A percentile compares a stretch with the other conserved stretches of the same genome.
These are phyloP conservation scores for Strobilomyces echinocephalus DNA, from an alignment of 768 basidiomycete species.

Conservation along the genomic window DNA sequence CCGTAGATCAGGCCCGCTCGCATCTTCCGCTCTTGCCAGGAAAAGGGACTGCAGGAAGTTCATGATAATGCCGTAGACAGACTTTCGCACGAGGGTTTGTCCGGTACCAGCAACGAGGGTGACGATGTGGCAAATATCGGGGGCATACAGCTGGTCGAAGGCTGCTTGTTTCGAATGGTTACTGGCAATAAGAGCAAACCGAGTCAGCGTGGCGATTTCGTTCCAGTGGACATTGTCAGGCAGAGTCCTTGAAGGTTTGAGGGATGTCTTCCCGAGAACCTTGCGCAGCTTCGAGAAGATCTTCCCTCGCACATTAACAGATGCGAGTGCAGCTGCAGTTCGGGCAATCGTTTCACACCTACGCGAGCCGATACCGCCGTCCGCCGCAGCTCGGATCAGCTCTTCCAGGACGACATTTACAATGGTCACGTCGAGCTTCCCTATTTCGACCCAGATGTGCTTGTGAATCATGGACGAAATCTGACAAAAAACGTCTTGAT, in stretches of 20 bases:
- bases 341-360: slow-evolving; percentile 74
- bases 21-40: slow-evolving; percentile 53
- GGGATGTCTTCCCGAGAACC: slow-evolving; percentile 69
- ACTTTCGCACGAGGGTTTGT: slow-evolving; percentile 66
- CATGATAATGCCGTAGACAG: slow-evolving; percentile 76
- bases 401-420: slow-evolving; percentile 77
- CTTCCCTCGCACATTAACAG: slow-evolving; percentile 72
- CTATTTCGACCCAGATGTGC: slow-evolving; percentile 74
- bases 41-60: slow-evolving; percentile 79
- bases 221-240: slow-evolving; percentile 72
- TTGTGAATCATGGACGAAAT: slow-evolving; percentile 63
- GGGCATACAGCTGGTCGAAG: slow-evolving; percentile 73
- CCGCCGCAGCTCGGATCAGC: slow-evolving; percentile 75
- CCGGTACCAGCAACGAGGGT: slow-evolving; percentile 76
- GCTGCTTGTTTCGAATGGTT: slow-evolving; percentile 59
- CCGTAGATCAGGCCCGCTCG: slow-evolving; percentile 54
- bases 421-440: slow-evolving; percentile 59
- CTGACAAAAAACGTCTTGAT: slow-evolving; percentile 33
- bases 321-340: slow-evolving; percentile 67
- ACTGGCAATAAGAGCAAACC: slow-evolving; percentile 68
- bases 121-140: slow-evolving; percentile 78
- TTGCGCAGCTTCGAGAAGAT: slow-evolving; percentile 76
- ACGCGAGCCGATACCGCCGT: slow-evolving; percentile 71
- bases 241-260: slow-evolving; percentile 57
- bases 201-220: slow-evolving; percentile 75